Evolutionary conservation across 225 moss, liverwort and hornwort species (phyloP).

Genomic region (Rhytidiadelphus loreus): DNA sequence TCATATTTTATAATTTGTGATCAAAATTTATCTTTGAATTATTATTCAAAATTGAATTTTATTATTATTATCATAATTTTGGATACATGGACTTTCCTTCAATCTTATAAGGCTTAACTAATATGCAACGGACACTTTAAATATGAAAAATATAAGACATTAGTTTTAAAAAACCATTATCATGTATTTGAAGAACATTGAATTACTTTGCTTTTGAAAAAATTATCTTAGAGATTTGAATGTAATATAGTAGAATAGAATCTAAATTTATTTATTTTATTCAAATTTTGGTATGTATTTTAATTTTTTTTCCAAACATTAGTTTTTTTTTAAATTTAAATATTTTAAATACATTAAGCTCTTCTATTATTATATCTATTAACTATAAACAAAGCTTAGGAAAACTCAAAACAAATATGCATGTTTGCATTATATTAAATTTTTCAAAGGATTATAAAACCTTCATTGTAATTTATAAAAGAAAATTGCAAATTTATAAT

Average conservation of each 20-base stretch:
- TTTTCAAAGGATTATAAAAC: background rate
- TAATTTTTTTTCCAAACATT: background rate
- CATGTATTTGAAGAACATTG: background rate
- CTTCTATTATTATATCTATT: background rate
- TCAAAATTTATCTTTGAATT: too few species aligned
- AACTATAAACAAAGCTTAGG: background rate
- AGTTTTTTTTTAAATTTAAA: too few species aligned
- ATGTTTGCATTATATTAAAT: fast-evolving
- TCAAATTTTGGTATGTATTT: too few species aligned
- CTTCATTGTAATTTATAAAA: too few species aligned
- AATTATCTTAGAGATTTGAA: background rate
- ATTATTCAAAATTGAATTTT: too few species aligned
- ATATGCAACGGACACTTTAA: background rate
- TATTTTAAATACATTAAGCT: too few species aligned
- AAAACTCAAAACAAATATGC: background rate
- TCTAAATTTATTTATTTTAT: background rate
- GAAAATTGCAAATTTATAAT: too few species aligned
- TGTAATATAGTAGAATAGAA: background rate
- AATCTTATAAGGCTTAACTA: background rate
- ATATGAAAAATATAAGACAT: background rate
- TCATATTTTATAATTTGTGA: too few species aligned
- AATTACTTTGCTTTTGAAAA: background rate
- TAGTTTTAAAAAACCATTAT: fast-evolving
- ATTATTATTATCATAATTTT: background rate
- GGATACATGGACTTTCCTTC: background rate